phyloP scores from a whole-genome alignment of 1,284 basidiomycete genomes.

The Ceratobasidium sp. region DNA sequence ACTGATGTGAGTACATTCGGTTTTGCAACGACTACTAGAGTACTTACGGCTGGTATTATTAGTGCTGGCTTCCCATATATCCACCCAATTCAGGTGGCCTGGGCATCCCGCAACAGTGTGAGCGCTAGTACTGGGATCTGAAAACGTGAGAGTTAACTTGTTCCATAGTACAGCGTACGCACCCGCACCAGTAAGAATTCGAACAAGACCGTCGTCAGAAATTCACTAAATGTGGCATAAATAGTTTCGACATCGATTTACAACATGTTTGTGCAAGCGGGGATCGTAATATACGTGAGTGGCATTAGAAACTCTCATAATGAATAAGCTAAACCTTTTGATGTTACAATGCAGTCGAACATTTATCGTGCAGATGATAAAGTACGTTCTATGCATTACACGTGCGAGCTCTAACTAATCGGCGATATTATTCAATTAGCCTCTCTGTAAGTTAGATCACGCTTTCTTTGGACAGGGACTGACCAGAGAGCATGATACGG shows the following conservation, averaged over 20 bases:
- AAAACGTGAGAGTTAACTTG: neutral
- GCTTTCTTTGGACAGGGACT: neutral
- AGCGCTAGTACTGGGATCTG: neutral
- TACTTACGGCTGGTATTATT: neutral
- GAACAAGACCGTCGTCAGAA: neutral
- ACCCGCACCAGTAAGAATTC: conserved; percentile 27
- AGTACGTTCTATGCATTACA: conserved; percentile 7
- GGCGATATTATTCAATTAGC: neutral
- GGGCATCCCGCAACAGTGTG: conserved; percentile 26
- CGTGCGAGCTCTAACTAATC: neutral
- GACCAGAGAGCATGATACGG: neutral
- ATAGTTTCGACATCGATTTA: conserved; percentile 30
- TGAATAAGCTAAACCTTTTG: neutral
- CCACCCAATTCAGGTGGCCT: conserved; percentile 35
- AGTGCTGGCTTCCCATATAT: conserved; percentile 32
- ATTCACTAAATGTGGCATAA: neutral
- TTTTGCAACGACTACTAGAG: neutral
- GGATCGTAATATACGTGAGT: conserved; percentile 30
- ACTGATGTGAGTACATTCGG: conserved; percentile 11
- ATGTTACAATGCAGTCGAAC: neutral
- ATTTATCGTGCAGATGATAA: conserved; percentile 41
- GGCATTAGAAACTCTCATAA: neutral
- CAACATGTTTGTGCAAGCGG: conserved; percentile 35
- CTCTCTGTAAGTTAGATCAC: conserved; percentile 20
- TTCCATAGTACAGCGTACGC: conserved; percentile 27